These are phyloP conservation scores for Dendrostoma leiphaemia DNA, from an alignment of 2,329 filamentous ascomycete genomes.

Conservation along the genomic window DNA sequence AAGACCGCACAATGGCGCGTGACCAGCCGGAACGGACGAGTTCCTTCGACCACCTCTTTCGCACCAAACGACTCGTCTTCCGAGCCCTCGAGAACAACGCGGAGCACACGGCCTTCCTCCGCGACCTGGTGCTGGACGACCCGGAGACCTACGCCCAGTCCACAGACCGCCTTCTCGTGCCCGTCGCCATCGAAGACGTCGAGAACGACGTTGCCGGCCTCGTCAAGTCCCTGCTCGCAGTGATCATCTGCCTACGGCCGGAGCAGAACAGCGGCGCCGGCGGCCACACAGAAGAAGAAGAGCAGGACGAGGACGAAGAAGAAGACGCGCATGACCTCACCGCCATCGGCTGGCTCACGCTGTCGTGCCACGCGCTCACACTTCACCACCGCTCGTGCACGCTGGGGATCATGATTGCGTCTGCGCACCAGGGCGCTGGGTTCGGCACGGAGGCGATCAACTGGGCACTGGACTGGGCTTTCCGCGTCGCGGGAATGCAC, in stretches of 20 bases:
- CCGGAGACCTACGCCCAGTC: constrained; percentile 13
- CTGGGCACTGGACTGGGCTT: constrained; percentile 47
- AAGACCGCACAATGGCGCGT: constrained; percentile 1
- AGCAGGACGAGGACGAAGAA: background rate
- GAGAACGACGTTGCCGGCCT: constrained; percentile 6
- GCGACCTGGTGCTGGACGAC: constrained; percentile 10
- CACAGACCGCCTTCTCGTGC: constrained; percentile 1
- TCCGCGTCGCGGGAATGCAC: constrained; percentile 42
- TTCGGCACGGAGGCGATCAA: constrained; percentile 46
- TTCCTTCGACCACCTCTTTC: constrained; percentile 7
- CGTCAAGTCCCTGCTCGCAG: constrained; percentile 5
- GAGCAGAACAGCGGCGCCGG: background rate
- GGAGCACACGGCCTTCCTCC: constrained; percentile 13
- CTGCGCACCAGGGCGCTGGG: constrained; percentile 20
- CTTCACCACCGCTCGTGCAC: constrained; percentile 10
- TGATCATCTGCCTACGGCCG: constrained; percentile 10
- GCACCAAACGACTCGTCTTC: constrained; percentile 11
- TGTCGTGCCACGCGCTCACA: constrained; percentile 7
- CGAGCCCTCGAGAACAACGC: constrained; percentile 14
- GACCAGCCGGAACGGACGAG: background rate
- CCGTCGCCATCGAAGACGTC: constrained; percentile 13
- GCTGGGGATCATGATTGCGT: constrained; percentile 13
- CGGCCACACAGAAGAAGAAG: background rate
- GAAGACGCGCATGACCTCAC: background rate
- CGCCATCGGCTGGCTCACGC: constrained; percentile 13